Evolutionary conservation across 2,329 filamentous ascomycete species (phyloP), one percentile per base, ranked within the genome.

Genomic region (Emericellopsis atlantica): DNA sequence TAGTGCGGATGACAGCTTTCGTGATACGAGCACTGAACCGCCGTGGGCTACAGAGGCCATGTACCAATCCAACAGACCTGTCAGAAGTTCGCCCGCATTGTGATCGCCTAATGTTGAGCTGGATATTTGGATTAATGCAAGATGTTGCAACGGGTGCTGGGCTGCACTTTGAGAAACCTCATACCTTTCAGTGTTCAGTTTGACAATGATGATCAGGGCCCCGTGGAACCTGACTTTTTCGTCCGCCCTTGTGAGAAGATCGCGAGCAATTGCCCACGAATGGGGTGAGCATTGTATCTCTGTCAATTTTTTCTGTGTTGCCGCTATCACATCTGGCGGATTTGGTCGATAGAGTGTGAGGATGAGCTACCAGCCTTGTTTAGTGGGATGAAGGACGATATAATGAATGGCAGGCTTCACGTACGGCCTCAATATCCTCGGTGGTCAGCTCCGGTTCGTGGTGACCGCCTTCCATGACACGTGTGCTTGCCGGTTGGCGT

Each of bases 151-250:
- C 11, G 3, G 16, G 14, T 26, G 14, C 22, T 16, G 5, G 11
- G 29, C 12, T n/a, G 9, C 12, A 36, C 7, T 31, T 14, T 10
- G 32, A 36, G 23, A 21, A 11, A 14, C 14, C 14, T 52, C 67
- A 47, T 64, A 84, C 82, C 80, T 86, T 55, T 92, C 86, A n/a
- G 81, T 82, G 56, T 96, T 95, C 44, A 96, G 76, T 63, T 96
- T 98, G 51, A 96, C 79, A 39, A 87, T 93, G 49, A 95, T 82
- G 0, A 90, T 96, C 44, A 95, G 70, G 24, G 89, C 90, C 12
- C 87, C 92, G 56, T 94, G 95, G 62, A 96, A 96, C 48, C 84
- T 82, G 49, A 92, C 77, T 51, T 89, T 81, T 45, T 83, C 74
- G 49, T 85, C 79, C 18, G 74, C 65, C 45, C 76, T 78, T 39